phyloP scores from a whole-genome alignment of 2,329 filamentous ascomycete species.

The Chrysoporthe puriensis region DNA sequence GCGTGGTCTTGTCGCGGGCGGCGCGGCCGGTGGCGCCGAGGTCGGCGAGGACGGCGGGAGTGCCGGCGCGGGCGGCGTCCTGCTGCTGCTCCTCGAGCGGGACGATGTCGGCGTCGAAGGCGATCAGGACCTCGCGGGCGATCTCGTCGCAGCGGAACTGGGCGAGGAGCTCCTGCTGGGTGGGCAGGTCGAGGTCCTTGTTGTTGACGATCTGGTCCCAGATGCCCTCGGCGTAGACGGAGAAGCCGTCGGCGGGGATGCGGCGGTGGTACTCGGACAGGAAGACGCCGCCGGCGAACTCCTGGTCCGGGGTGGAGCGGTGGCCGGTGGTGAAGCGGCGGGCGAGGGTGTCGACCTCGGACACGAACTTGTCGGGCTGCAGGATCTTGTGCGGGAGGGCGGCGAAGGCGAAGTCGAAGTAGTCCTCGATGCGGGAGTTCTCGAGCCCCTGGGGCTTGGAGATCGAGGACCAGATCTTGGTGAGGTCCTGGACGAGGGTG shows the following conservation, averaged over 20 bases:
- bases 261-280: conserved; percentile 92
- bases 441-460: conserved; percentile 91
- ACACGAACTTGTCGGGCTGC: conserved; percentile 86
- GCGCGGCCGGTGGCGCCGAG: conserved; percentile 74
- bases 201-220: conserved; percentile 99
- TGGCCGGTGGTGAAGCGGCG: conserved; percentile 82
- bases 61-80: conserved; percentile 73
- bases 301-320: conserved; percentile 73
- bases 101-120: conserved; percentile 78
- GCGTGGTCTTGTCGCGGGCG: conserved; percentile 73
- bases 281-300: conserved; percentile 80
- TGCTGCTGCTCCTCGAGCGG: conserved; percentile 88
- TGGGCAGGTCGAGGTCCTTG: conserved; percentile 95
- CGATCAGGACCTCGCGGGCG: conserved; percentile 79
- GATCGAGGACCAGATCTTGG: conserved; percentile 89
- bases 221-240: conserved; percentile 87
- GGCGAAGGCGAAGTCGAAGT: conserved; percentile 98
- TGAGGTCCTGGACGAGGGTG: conserved; percentile 87
- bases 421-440: conserved; percentile 87
- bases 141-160: conserved; percentile 99
- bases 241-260: conserved; percentile 96
- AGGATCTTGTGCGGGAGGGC: conserved; percentile 96
- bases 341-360: conserved; percentile 79
- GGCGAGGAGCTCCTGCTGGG: conserved; percentile 93
- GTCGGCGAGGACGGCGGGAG: conserved; percentile 71